Conservation (phyloP, 495 filamentous ascomycete species). For the Penicillium daleae region DNA sequence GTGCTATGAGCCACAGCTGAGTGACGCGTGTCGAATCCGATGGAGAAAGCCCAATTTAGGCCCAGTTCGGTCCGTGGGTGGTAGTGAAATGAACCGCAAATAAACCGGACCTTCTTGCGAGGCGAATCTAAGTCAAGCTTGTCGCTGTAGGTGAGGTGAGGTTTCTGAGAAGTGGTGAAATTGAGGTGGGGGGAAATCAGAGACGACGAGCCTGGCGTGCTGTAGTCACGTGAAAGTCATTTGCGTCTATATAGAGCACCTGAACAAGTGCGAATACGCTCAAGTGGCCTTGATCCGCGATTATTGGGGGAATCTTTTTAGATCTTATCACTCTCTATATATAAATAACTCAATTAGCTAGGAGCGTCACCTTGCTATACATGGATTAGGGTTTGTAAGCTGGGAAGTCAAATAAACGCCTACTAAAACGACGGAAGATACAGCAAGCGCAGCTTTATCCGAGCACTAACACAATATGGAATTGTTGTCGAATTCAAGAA, state of each 20-base stretch:
- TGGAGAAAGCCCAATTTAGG: slow-evolving; percentile 28
- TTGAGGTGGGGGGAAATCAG: slow-evolving; percentile 15
- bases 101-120: neutral
- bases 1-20: neutral
- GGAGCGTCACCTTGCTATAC: too few species aligned
- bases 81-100: slow-evolving; percentile 24
- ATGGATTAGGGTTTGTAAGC: too few species aligned
- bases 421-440: too few species aligned
- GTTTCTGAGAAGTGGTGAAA: slow-evolving; percentile 8
- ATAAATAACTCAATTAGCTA: too few species aligned
- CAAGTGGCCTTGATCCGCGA: too few species aligned
- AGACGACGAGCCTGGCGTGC: slow-evolving; percentile 7
- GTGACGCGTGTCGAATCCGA: slow-evolving; percentile 27
- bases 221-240: slow-evolving; percentile 10
- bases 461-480: too few species aligned
- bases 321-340: too few species aligned
- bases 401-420: too few species aligned
- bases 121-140: neutral
- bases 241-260: neutral
- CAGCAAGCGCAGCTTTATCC: too few species aligned
- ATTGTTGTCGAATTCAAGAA: too few species aligned
- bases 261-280: too few species aligned
- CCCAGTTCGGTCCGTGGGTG: slow-evolving; percentile 40
- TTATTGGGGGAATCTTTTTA: too few species aligned
- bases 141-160: neutral